Evolutionary conservation across 257 asterid species (phyloP).

Genomic region (Catharanthus roseus): DNA sequence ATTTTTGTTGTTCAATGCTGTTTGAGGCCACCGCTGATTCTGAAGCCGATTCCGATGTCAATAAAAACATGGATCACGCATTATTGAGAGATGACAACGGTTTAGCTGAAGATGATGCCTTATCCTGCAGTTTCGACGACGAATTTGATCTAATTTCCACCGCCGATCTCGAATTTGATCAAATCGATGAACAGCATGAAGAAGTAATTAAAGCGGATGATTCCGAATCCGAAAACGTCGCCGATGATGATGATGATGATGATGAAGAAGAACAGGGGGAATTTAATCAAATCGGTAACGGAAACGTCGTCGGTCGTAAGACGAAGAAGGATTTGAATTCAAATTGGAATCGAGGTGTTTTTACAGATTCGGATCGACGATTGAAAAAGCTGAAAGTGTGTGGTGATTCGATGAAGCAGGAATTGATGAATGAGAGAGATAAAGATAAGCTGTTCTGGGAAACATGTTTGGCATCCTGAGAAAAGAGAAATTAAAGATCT

Average conservation of each 20-base stretch:
- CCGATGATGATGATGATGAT: slow-evolving; percentile 3
- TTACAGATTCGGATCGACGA: slow-evolving; percentile 16
- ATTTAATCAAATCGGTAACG: slow-evolving; percentile 39
- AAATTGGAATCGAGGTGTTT: not conserved
- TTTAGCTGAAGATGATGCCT: slow-evolving; percentile 24
- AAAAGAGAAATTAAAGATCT: too few species aligned
- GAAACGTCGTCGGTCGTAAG: not conserved
- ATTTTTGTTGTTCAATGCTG: slow-evolving; percentile 25
- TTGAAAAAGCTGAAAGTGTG: slow-evolving; percentile 21
- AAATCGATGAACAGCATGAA: not conserved
- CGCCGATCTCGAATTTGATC: slow-evolving; percentile 15
- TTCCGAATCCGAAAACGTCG: not conserved
- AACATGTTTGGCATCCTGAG: slow-evolving; percentile 54
- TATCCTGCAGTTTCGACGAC: slow-evolving; percentile 43
- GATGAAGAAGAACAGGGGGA: slow-evolving; percentile 48
- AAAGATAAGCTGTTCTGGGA: slow-evolving; percentile 65
- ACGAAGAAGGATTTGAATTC: slow-evolving; percentile 1
- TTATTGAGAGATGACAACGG: not conserved
- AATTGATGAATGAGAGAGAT: slow-evolving; percentile 31
- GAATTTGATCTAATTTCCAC: not conserved
- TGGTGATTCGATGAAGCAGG: slow-evolving; percentile 27
- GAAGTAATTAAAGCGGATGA: slow-evolving; percentile 15
- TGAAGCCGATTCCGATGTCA: slow-evolving; percentile 20
- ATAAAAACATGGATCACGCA: slow-evolving; percentile 13
- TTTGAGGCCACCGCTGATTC: slow-evolving; percentile 64